These are phyloP conservation scores for Leishmania major DNA, from an alignment of 208 protist species.

Conservation along the genomic window DNA sequence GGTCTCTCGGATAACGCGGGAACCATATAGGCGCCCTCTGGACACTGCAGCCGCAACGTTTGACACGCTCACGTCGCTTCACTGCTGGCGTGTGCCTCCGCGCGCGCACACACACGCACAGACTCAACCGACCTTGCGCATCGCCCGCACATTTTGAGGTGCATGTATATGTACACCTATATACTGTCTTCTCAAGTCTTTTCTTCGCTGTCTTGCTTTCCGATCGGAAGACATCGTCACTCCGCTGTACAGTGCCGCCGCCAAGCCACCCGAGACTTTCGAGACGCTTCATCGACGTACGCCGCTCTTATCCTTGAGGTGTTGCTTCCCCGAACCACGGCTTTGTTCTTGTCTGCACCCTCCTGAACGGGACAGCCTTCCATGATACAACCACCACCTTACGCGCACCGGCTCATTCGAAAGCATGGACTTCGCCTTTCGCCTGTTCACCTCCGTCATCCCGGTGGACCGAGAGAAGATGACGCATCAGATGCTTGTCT, in stretches of 20 bases:
- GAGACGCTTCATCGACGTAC: neutral
- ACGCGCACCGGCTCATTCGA: neutral
- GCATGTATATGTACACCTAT: neutral
- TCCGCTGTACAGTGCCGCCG: neutral
- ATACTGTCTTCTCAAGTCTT: neutral
- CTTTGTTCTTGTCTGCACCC: neutral
- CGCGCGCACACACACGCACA: neutral
- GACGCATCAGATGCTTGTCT: conserved; percentile 65
- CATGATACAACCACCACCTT: neutral
- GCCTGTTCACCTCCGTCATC: conserved; percentile 56
- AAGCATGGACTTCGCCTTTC: conserved; percentile 67
- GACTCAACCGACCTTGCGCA: neutral
- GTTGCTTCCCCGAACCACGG: neutral
- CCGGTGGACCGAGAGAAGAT: conserved; percentile 61
- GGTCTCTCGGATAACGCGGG: neutral
- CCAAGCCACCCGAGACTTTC: neutral
- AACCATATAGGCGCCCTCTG: neutral
- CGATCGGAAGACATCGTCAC: neutral
- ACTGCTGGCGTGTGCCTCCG: neutral
- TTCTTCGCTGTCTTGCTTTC: neutral
- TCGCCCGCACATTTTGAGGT: neutral
- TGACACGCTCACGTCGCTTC: neutral
- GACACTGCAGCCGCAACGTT: neutral
- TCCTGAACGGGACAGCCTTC: neutral
- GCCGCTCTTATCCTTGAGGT: neutral